Conservation (phyloP, 176 grass and related monocot genomes). For the Musa beccarii region DNA sequence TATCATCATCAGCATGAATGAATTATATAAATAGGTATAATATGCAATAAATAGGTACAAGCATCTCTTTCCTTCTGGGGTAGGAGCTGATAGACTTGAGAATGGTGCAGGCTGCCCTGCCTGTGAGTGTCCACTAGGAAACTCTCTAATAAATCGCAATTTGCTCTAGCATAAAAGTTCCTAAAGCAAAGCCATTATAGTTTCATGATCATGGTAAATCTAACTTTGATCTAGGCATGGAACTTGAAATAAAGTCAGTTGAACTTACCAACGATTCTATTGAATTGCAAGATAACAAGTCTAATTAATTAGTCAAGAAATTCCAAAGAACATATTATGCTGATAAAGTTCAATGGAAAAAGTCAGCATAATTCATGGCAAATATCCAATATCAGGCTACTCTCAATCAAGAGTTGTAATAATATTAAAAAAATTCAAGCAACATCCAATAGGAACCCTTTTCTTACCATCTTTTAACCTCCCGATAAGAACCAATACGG, state of each 20-base stretch:
- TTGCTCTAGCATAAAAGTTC: neutral
- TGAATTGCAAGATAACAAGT: neutral
- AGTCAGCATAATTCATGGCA: neutral
- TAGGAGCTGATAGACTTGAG: no score
- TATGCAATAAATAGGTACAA: neutral
- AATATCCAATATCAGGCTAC: no score
- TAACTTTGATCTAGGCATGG: neutral
- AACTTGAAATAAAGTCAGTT: neutral
- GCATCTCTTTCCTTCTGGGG: no score
- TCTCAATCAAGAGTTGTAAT: no score
- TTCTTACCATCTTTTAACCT: neutral
- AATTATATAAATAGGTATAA: neutral
- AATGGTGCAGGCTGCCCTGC: no score
- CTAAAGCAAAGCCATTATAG: neutral
- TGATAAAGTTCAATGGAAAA: neutral
- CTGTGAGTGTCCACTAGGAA: neutral
- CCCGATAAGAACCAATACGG: neutral
- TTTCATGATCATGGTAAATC: neutral
- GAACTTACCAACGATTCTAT: neutral
- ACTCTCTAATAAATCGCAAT: neutral
- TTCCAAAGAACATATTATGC: neutral
- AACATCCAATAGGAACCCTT: neutral
- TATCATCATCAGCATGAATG: neutral
- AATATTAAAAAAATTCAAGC: neutral
- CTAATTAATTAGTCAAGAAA: neutral